Evolutionary conservation across 352 stramenopile species (phyloP).

Genomic region (Elongisporangium senticosum): DNA sequence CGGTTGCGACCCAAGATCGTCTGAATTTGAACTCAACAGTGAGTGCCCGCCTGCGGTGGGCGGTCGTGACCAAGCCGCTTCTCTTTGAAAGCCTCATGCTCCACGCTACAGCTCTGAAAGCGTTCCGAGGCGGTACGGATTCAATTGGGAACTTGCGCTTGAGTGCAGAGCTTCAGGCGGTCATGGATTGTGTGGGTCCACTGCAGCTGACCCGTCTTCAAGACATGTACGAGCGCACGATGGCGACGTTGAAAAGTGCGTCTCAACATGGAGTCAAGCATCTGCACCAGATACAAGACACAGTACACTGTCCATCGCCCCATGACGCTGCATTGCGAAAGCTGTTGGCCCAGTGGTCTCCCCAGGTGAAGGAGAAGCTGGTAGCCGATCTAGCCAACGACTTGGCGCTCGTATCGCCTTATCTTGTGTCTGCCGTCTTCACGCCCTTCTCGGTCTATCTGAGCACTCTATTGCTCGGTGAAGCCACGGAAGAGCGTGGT

Average conservation of each 20-base stretch:
- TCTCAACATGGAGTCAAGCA: not conserved
- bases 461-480: not conserved
- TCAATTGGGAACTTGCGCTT: not conserved
- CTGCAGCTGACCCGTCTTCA: not conserved
- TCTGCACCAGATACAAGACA: not conserved
- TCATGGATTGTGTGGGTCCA: not conserved
- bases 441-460: conserved; percentile 15
- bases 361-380: conserved; percentile 10
- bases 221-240: not conserved
- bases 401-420: conserved; percentile 18
- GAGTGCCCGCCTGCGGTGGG: conserved; percentile 34
- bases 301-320: not conserved
- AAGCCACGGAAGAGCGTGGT: not conserved
- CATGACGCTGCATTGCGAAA: conserved; percentile 1
- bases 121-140: conserved; percentile 6
- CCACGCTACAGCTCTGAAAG: conserved; percentile 20
- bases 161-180: not conserved
- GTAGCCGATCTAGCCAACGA: conserved; percentile 21
- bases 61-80: conserved; percentile 25
- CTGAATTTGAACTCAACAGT: conserved; percentile 8
- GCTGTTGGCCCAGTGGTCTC: conserved; percentile 10
- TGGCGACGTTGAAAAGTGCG: not conserved
- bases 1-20: too few relatives aligned
- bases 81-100: conserved; percentile 39
- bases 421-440: conserved; percentile 25